phyloP scores from a whole-genome alignment of 129 eudicot genomes.

The carrot (Daucus carota) region DNA sequence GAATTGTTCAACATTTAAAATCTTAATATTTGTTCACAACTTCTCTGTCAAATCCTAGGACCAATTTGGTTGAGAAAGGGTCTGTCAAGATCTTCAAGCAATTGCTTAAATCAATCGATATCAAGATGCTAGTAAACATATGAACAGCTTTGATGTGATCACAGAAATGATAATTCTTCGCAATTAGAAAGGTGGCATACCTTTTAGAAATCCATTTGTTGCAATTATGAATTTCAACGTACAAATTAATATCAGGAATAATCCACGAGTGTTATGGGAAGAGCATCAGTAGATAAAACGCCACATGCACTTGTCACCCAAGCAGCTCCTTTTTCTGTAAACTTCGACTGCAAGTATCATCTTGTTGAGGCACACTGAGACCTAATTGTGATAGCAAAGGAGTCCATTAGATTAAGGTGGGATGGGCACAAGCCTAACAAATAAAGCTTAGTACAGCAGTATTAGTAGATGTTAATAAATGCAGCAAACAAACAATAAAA shows the following conservation, averaged over 20 bases:
- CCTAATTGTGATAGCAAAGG: conserved; percentile 47
- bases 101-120: too few species aligned
- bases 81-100: neutral
- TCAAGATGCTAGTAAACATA: too few species aligned
- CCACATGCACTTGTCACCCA: conserved; percentile 19
- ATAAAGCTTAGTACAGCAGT: neutral
- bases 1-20: too few species aligned
- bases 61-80: too few species aligned
- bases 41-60: too few species aligned
- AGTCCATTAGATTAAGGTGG: neutral
- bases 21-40: neutral
- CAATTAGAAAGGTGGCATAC: too few species aligned
- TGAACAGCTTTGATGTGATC: too few species aligned
- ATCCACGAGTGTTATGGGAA: conserved; percentile 8
- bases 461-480: neutral
- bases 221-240: conserved; percentile 13
- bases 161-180: too few species aligned
- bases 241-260: conserved; percentile 20
- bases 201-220: neutral
- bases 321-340: conserved; percentile 10
- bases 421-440: neutral
- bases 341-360: conserved; percentile 7
- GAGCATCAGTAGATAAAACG: neutral
- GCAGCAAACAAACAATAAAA: neutral
- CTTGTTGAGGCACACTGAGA: conserved; percentile 67